These are phyloP conservation scores for Erodium trifolium DNA, from an alignment of 441 rosid genomes.

Conservation along the genomic window DNA sequence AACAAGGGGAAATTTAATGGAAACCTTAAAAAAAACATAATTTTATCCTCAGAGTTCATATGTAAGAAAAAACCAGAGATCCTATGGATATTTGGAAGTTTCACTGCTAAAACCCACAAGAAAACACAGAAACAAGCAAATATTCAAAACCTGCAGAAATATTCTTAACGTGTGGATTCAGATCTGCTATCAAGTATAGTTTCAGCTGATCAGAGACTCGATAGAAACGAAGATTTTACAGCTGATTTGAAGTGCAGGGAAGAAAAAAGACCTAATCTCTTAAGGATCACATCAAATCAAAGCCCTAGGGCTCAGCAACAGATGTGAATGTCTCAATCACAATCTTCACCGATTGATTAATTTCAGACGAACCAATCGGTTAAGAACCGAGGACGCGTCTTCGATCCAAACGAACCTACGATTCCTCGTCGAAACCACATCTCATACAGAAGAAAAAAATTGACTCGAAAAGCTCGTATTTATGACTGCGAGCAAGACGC, in stretches of 20 bases:
- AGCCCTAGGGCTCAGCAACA: conserved; percentile 5
- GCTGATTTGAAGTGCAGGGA: neutral
- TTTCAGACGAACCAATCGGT: neutral
- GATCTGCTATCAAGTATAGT: neutral
- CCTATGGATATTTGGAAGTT: neutral
- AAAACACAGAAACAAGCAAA: neutral
- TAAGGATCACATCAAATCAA: neutral
- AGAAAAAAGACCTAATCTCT: neutral
- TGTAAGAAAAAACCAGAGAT: neutral
- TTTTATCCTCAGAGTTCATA: neutral
- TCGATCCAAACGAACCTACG: neutral
- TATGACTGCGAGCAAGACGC: no score
- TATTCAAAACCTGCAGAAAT: neutral
- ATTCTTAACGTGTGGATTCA: neutral
- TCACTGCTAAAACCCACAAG: neutral
- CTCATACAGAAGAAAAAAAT: no score
- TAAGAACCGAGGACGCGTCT: neutral
- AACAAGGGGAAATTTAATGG: no score
- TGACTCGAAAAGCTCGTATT: no score
- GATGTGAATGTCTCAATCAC: neutral
- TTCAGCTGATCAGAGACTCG: neutral
- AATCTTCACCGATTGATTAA: no score
- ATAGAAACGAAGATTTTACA: neutral
- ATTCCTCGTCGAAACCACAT: neutral
- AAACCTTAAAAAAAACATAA: neutral